phyloP scores from a whole-genome alignment of 257 asterid species.

The Ilex aquifolium region DNA sequence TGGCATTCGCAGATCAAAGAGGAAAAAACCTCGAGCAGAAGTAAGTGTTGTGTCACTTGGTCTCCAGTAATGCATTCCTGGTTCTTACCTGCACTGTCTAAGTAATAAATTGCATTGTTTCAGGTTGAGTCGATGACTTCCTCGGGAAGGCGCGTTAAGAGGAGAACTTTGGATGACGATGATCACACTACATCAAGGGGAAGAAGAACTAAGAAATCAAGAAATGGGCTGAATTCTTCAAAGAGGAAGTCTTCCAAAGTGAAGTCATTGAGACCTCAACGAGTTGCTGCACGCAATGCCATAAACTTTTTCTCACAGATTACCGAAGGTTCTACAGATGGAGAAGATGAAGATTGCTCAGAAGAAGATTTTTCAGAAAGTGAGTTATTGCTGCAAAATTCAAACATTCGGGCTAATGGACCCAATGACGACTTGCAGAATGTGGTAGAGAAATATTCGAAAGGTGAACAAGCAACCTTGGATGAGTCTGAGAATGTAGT shows the following conservation, averaged over 20 bases:
- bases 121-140: constrained; percentile 54
- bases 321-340: constrained; percentile 57
- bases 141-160: constrained; percentile 58
- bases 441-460: constrained; percentile 26
- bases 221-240: constrained; percentile 36
- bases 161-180: constrained; percentile 45
- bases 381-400: constrained; percentile 48
- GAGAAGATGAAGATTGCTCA: constrained; percentile 52
- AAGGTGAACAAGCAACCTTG: constrained; percentile 24
- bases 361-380: constrained; percentile 52
- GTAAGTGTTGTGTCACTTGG: constrained; percentile 36
- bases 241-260: constrained; percentile 43
- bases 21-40: constrained; percentile 57
- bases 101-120: constrained; percentile 23
- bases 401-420: constrained; percentile 30
- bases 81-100: constrained; percentile 25
- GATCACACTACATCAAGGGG: constrained; percentile 58
- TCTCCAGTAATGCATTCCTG: constrained; percentile 12
- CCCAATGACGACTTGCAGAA: constrained; percentile 24
- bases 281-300: constrained; percentile 71
- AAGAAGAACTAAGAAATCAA: constrained; percentile 47
- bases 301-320: constrained; percentile 41
- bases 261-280: constrained; percentile 65
- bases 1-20: constrained; percentile 59
- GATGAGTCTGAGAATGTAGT: constrained; percentile 33